Conservation (phyloP, 2,329 filamentous ascomycete species). For the Venturia carpophila region DNA sequence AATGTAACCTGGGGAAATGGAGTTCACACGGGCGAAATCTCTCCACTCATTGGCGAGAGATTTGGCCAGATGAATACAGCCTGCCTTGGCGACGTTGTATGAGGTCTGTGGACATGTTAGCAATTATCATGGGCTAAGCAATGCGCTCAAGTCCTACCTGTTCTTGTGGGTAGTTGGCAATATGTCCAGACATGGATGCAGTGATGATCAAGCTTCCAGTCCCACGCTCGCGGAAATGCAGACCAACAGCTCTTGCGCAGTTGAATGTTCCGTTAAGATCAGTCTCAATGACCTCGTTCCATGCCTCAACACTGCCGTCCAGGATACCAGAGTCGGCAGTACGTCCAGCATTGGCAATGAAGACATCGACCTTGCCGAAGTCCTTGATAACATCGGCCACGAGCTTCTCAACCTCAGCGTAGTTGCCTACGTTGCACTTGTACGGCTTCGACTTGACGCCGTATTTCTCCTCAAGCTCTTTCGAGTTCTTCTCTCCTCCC, state of each 20-base stretch:
- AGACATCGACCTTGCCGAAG: constrained; percentile 39
- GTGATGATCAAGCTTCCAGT: constrained; percentile 59
- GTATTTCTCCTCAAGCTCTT: constrained; percentile 25
- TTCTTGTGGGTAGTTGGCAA: constrained; percentile 76
- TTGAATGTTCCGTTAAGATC: constrained; percentile 85
- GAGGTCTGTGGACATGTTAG: constrained; percentile 30
- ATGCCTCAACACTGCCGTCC: constrained; percentile 62
- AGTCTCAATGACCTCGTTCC: constrained; percentile 71
- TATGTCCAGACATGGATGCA: constrained; percentile 66
- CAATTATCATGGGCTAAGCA: not conserved
- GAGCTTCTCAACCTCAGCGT: constrained; percentile 27
- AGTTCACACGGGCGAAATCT: constrained; percentile 46
- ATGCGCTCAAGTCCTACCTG: constrained; percentile 40
- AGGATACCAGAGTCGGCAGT: constrained; percentile 62
- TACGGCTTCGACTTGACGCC: constrained; percentile 19
- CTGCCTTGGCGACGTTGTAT: constrained; percentile 19
- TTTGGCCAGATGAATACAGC: constrained; percentile 54
- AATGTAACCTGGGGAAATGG: constrained; percentile 41
- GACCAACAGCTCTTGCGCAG: constrained; percentile 79
- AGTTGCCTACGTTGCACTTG: constrained; percentile 21
- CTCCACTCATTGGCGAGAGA: constrained; percentile 63
- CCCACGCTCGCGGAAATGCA: constrained; percentile 30
- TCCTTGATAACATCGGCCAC: constrained; percentile 32
- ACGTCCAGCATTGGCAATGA: constrained; percentile 58
- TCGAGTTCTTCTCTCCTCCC: constrained; percentile 58